A percentile compares a stretch with the other conserved stretches of the same genome.
Conservation (phyloP, 768 basidiomycete genomes). For the Lentinula guzmanii region DNA sequence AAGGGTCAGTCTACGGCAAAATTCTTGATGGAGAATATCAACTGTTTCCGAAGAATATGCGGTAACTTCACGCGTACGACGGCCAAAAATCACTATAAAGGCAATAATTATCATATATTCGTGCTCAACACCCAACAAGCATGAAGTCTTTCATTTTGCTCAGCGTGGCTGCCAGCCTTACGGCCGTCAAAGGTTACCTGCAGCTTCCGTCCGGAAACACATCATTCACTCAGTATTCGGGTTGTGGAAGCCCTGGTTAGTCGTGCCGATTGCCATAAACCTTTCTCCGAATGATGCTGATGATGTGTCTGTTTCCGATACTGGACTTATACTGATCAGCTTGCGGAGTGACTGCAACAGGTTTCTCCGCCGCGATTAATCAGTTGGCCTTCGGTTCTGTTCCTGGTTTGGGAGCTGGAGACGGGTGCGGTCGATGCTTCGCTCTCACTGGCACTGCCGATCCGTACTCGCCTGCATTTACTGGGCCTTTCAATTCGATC, state of each 20-base stretch:
- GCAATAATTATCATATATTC: background rate
- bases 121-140: background rate
- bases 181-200: slow-evolving; percentile 32
- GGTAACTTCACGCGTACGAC: background rate
- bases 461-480: slow-evolving; percentile 44
- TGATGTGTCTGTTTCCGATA: background rate
- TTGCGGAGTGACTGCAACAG: slow-evolving; percentile 44
- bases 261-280: background rate
- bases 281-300: background rate
- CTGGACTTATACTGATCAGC: slow-evolving; percentile 21
- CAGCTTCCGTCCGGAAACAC: slow-evolving; percentile 46
- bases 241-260: slow-evolving; percentile 43
- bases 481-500: slow-evolving; percentile 47
- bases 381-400: slow-evolving; percentile 49
- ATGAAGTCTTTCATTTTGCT: background rate
- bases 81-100: background rate
- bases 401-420: slow-evolving; percentile 46
- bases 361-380: slow-evolving; percentile 52
- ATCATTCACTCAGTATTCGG: slow-evolving; percentile 54
- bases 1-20: background rate
- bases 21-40: no score
- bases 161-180: background rate
- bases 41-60: slow-evolving; percentile 3
- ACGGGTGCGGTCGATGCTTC: slow-evolving; percentile 61
- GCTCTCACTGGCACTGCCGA: slow-evolving; percentile 41